Base-by-base conservation (phyloP, 2,329 filamentous ascomycete genomes). In the Penicillium janthinellum region DNA sequence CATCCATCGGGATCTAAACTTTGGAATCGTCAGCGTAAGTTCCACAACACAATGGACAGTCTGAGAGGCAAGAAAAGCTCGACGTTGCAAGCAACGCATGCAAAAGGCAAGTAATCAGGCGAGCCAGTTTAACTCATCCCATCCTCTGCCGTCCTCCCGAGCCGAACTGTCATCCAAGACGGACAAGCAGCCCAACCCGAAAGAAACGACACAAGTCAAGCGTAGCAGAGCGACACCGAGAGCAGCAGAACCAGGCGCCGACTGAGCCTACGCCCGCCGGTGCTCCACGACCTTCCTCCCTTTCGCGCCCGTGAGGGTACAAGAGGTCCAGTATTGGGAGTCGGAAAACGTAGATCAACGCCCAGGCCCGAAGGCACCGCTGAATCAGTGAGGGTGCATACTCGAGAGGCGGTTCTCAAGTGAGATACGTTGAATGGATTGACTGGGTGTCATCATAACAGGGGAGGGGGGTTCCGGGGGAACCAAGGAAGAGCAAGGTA, bases 371-470 rank as follows among this genome's bases (percentile, higher is more conserved):
- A 54, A 51, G 58, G 55, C 52, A 59, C 56, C 61, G 64, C 59
- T 63, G 60, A 49, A 41, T 22, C 54, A 61, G 59, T 66, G 42
- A 54, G 49, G 54, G 64, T 68, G 63, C 66, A 59, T 63, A 70
- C 70, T 65, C 71, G 70, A 75, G 69, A 70, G 75, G 74, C 68
- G 75, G 74, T 75, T 74, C 71, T 72, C 49, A 39, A 39, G 38
- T 66, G 72, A 76, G 77, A 77, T 85, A 31, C 82, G 75, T 85
- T 83, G 83, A 85, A 85, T 85, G 83, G 83, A 85, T 85, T 82
- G 81, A 84, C 83, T 84, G 75, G 80, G 78, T 83, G 81, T 84
- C 83, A 83, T 85, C 83, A 80, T 83, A 68, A 75, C 77, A 68
- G 67, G 52, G 64, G 52, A 34, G 50, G 51, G 14, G 10, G 31